Base-by-base conservation (phyloP, 2,329 filamentous ascomycete genomes). In the Cercospora janseana region DNA sequence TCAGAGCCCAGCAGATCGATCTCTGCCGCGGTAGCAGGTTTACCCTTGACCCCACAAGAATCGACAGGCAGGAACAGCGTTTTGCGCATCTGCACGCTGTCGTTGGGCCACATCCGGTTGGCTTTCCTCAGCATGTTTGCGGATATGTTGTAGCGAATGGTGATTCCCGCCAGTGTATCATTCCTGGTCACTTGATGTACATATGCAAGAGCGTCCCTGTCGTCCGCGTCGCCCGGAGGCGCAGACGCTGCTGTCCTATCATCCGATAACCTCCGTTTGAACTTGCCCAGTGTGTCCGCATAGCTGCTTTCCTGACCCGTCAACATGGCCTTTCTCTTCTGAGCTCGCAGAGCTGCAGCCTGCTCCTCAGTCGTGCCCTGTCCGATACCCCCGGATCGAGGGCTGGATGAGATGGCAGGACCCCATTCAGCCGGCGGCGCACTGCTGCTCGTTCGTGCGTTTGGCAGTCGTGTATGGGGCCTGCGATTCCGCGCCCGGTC, bases 61-160 rank as follows among this genome's bases (percentile, higher is more conserved):
- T 95, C 91, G 4, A 97, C 88, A 0, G 93, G 93, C 45, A 98
- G 74, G 6, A 91, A 79, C 12, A 98, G 78, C 57, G 82, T 85
- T 63, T 88, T 88, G 52, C 91, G 83, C 40, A 84, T 82, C 67
- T 96, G 92, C 27, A 97, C 86, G 56, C 83, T 89, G 66, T 97
- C 93, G 57, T 90, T 88, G 5, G 90, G 88, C 93, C 93, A 98
- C 63, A 98, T 83, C 8, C 93, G 83, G 67, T 98, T 98, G 29
- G 89, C 84, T 66, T 88, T 93, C 51, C 88, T 80, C 58, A 98
- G 84, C 2, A 86, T 79, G 40, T 91, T 86, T 49, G 90, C 83
- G 56, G 87, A 82, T 67, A 92, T 97, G 61, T 88, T 86, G 70
- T 94, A 98, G 61, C 85, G 87, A 58, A 98, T 84, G 45, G 93